Evolutionary conservation across 164 flowering plant genomes (phyloP).

Genomic region (Liriodendron chinense): DNA sequence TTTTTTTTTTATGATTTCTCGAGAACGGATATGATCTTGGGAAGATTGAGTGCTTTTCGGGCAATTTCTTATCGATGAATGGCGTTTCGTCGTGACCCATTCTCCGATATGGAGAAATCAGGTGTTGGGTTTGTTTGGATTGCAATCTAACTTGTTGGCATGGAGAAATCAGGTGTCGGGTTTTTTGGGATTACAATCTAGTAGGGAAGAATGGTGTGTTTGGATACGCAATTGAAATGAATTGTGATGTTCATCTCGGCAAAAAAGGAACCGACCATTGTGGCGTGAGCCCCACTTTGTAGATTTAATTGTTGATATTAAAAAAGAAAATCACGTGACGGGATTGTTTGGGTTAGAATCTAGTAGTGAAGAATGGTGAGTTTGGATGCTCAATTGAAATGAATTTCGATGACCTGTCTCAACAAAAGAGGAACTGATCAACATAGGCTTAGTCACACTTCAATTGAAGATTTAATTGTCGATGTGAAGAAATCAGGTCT

Average conservation of each 20-base stretch:
- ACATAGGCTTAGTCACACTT: neutral
- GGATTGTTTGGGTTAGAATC: too few relatives aligned
- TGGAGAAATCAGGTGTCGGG: too few relatives aligned
- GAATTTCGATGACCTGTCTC: neutral
- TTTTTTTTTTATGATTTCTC: neutral
- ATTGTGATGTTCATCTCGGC: too few relatives aligned
- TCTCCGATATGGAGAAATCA: too few relatives aligned
- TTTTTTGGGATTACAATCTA: too few relatives aligned
- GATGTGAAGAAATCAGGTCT: neutral
- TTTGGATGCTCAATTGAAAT: neutral
- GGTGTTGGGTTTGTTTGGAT: too few relatives aligned
- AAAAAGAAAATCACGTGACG: too few relatives aligned
- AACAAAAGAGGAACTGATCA: neutral
- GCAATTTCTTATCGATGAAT: too few relatives aligned
- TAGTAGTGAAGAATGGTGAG: neutral
- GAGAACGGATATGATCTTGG: neutral
- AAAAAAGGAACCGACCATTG: too few relatives aligned
- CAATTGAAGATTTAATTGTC: neutral
- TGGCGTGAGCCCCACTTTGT: neutral
- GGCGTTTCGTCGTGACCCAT: too few relatives aligned
- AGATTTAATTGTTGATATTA: neutral
- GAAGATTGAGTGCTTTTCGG: neutral
- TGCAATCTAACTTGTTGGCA: too few relatives aligned
- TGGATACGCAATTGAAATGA: too few relatives aligned
- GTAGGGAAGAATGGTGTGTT: neutral